phyloP scores from a whole-genome alignment of 176 grass and related monocot species.

The Tillandsia leiboldiana region DNA sequence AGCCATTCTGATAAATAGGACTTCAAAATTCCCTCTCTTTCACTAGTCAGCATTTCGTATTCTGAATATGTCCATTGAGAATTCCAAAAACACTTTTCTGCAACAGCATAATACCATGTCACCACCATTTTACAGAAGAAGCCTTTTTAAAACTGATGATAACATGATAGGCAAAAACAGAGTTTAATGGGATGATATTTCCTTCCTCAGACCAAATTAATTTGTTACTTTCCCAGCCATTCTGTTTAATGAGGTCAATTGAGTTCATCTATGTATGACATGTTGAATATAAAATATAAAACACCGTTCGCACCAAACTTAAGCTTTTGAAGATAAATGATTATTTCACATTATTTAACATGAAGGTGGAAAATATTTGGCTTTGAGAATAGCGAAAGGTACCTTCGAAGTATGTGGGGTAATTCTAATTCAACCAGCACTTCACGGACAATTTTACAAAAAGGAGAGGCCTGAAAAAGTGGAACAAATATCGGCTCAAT shows the following conservation, averaged over 20 bases:
- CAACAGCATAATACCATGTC: not conserved
- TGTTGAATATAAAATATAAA: no score
- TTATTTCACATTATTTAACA: no score
- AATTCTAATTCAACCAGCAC: slow-evolving; percentile 82
- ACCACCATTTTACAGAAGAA: not conserved
- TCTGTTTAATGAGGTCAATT: no score
- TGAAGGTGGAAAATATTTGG: slow-evolving; percentile 1
- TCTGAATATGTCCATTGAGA: not conserved
- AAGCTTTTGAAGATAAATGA: no score
- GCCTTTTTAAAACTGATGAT: not conserved
- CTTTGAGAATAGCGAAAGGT: slow-evolving; percentile 4
- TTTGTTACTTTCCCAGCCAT: no score
- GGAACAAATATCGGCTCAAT: slow-evolving; percentile 7
- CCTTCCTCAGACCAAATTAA: not conserved
- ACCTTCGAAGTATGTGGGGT: slow-evolving; percentile 84
- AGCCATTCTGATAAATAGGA: not conserved
- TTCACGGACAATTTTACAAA: slow-evolving; percentile 83
- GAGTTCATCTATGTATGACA: no score
- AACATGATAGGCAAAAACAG: not conserved
- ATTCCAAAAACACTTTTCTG: not conserved
- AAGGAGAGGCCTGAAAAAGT: slow-evolving; percentile 63
- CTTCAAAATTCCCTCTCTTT: not conserved
- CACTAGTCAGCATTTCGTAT: not conserved
- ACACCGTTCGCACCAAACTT: no score
- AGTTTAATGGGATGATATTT: not conserved